These are phyloP conservation scores for Gonapodya prolifera DNA, from an alignment of 192 early-diverging fungal species.

Conservation along the genomic window DNA sequence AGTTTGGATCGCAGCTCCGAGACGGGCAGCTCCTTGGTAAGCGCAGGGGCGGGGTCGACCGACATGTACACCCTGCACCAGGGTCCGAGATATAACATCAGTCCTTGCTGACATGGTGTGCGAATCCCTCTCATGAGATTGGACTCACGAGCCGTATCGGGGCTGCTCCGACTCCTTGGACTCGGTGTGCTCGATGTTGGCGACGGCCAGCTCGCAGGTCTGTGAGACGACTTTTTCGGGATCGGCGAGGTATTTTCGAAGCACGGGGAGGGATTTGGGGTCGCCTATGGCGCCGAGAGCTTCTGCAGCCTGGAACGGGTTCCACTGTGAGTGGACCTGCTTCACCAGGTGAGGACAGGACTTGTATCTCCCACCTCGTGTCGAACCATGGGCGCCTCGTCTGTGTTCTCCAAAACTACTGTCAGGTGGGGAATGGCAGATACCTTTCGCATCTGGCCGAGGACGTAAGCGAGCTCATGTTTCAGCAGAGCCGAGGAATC, in stretches of 20 bases:
- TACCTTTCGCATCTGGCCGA: constrained; percentile 87
- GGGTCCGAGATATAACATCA: not conserved
- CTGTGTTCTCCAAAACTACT: constrained; percentile 47
- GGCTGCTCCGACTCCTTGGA: constrained; percentile 28
- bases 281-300: constrained; percentile 87
- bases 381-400: constrained; percentile 86
- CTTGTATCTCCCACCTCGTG: constrained; percentile 52
- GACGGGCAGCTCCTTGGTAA: constrained; percentile 40
- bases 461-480: constrained; percentile 91
- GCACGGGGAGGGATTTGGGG: constrained; percentile 42
- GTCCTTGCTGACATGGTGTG: no score
- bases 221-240: constrained; percentile 57
- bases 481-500: constrained; percentile 81
- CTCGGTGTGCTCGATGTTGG: constrained; percentile 69
- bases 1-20: constrained; percentile 50
- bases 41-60: constrained; percentile 84
- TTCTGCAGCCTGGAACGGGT: constrained; percentile 68
- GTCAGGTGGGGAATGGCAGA: constrained; percentile 57
- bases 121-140: not conserved
- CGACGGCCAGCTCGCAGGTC: constrained; percentile 83
- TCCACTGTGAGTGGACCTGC: not conserved
- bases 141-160: constrained; percentile 6
- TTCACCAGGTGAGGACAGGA: not conserved
- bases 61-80: constrained; percentile 44
- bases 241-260: constrained; percentile 68